Base-by-base conservation (phyloP, 2,329 filamentous ascomycete species). In the Fusarium compactum region DNA sequence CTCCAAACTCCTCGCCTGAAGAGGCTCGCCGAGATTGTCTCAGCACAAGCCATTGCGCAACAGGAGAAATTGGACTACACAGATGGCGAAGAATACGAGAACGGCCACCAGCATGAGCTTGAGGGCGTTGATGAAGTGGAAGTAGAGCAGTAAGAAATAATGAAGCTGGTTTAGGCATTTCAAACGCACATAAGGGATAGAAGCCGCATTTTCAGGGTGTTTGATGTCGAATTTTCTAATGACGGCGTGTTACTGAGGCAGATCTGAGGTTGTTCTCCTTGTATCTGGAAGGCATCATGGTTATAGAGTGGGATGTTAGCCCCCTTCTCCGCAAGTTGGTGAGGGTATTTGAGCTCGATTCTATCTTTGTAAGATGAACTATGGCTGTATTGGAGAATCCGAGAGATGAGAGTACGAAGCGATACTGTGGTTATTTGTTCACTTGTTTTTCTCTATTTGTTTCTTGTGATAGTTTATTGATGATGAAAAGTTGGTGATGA, bases 11-110 rank as follows among this genome's bases (percentile, higher is more conserved):
- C 95, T 50, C 90, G 95, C 67, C 83, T 99, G 68, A 98, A 98
- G 86, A 91, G 96, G 66, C 86, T 99, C 57, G 96, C 96, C n/a
- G 96, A 99, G 83, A 98, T 99, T 71, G 96, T 99, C 50, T 97
- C 94, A 40, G 93, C 94, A 32, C 96, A 99, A 82, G 96, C 96
- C 32, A 95, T 98, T 77, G 94, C 95, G 61, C 95, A 98, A 81
- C 94, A 97, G 82, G 94, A 97, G 82, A 95, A 93, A 83, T 82
- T 92, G 67, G 92, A 94, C 51, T 89, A 83, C 66, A 78, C 77
- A 20, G 78, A 81, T 24, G 80, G 78, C 18, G 81, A 82, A 40
- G 79, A 77, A 27, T 85, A 86, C 65, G 85, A 66, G 53, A 64
- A 89, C 51, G 80, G 80, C 40, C 84, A 64, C 22, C 59, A 86